Evolutionary conservation across 176 grass and related monocot genomes (phyloP), one percentile per base, ranked within the genome.

Genomic region (Musa schizocarpa): DNA sequence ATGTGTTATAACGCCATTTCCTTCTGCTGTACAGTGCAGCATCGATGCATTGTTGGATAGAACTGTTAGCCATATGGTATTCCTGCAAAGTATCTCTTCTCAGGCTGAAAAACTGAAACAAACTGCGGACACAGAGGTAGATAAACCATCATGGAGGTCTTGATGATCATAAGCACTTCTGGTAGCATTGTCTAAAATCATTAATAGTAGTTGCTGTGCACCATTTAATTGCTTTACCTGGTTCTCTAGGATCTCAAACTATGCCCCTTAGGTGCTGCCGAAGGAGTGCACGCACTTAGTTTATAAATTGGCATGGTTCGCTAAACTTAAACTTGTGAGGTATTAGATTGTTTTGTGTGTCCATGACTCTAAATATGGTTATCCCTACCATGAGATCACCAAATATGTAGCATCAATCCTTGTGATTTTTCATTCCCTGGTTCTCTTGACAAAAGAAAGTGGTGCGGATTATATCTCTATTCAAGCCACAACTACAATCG

Each of bases 11-110:
- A 82, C 54, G 57, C 50, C 11, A 75, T 80, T 73, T 81, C 76
- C 3, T 81, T 82, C 54, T 50, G 53, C 29, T 89, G 76, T 80
- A 80, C 85, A 96, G 92, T 92, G 87, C 83, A 89, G 92, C 82
- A 92, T 96, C 23, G 89, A 92, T 78, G 61, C 80, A 67, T 89
- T 92, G 52, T 63, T 96, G 71, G 86, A 89, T 58, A 89, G 68
- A 89, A 92, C 92, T 49, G 69, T 89, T 53, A 76, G 78, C 34
- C 87, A 91, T 61, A 83, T 96, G 79, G 3, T 85, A 79, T 96
- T 96, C 77, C 89, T 96, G 48, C 78, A 81, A 57, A 76, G 77
- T 70, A 76, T 96, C 77, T 87, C 85, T 0, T 77, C 76, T 19
- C 88, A 84, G 83, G 89, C 84, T 75, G 82, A 96, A 34, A 89